A percentile compares a stretch with the other conserved stretches of the same genome.
Conservation (phyloP, 1,284 basidiomycete genomes). For the Boletus sp. region DNA sequence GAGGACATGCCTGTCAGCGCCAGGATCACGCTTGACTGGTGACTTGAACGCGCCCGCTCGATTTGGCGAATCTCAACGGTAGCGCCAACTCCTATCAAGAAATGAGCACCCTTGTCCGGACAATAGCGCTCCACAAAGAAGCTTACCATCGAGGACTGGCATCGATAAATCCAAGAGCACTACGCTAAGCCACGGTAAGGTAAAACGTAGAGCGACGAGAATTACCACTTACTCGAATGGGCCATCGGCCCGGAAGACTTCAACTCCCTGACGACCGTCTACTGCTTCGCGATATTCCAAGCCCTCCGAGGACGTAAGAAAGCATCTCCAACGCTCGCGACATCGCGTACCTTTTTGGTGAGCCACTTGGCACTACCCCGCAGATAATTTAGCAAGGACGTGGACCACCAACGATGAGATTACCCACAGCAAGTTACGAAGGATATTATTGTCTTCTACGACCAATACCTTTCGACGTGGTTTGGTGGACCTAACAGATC, state of each 20-base stretch:
- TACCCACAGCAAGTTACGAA: slow-evolving; percentile 66
- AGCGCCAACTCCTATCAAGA: slow-evolving; percentile 65
- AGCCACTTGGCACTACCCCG: slow-evolving; percentile 72
- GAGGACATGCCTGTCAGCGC: slow-evolving; percentile 93
- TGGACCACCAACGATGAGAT: slow-evolving; percentile 4
- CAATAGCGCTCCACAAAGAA: neutral
- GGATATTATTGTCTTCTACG: slow-evolving; percentile 80
- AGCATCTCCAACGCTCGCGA: neutral
- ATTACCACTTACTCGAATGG: slow-evolving; percentile 66
- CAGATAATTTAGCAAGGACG: slow-evolving; percentile 19
- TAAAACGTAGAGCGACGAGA: slow-evolving; percentile 6
- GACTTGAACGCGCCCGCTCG: slow-evolving; percentile 51
- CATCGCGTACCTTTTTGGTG: slow-evolving; percentile 52
- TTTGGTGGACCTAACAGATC: slow-evolving; percentile 39
- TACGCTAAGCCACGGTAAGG: slow-evolving; percentile 46
- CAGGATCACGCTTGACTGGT: slow-evolving; percentile 63
- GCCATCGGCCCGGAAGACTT: slow-evolving; percentile 63
- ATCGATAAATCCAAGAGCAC: slow-evolving; percentile 89
- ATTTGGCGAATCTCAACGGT: slow-evolving; percentile 79
- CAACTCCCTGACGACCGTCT: slow-evolving; percentile 82
- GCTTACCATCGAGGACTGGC: slow-evolving; percentile 81
- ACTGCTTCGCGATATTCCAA: slow-evolving; percentile 77
- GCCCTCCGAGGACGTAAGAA: slow-evolving; percentile 43
- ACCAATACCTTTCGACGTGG: slow-evolving; percentile 62
- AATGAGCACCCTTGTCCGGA: neutral